phyloP scores from a whole-genome alignment of 441 rosid genomes.

The Euphorbia celastroides region DNA sequence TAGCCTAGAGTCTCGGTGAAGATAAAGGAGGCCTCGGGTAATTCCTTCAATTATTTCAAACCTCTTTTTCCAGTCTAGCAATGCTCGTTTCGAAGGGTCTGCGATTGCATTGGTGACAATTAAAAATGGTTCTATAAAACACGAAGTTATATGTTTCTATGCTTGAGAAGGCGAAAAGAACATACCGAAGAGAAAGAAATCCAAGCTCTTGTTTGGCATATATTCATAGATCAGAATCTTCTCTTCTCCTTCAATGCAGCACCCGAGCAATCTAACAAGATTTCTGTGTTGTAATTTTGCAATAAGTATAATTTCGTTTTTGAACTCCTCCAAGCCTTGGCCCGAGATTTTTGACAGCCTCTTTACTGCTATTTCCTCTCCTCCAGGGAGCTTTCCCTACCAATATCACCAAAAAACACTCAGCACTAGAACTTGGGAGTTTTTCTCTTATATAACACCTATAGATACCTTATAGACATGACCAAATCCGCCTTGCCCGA shows the following conservation, averaged over 20 bases:
- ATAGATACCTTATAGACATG: constrained; percentile 34
- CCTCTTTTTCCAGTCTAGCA: constrained; percentile 14
- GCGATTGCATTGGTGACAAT: neutral
- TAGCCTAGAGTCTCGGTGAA: constrained; percentile 22
- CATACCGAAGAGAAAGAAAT: constrained; percentile 19
- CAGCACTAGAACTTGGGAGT: neutral
- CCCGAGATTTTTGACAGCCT: constrained; percentile 11
- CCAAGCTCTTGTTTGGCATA: constrained; percentile 20
- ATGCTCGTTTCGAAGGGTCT: neutral
- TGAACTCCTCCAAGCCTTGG: constrained; percentile 13
- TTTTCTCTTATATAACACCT: neutral
- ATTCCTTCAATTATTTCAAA: constrained; percentile 11
- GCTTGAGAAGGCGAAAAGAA: neutral
- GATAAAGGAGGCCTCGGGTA: constrained; percentile 22
- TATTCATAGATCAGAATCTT: constrained; percentile 23
- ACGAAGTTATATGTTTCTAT: too few species aligned
- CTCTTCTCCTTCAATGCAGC: constrained; percentile 11
- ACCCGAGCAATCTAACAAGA: constrained; percentile 18
- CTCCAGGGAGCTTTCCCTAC: constrained; percentile 16
- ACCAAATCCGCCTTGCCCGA: constrained; percentile 61
- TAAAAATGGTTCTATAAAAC: too few species aligned
- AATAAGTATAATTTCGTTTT: constrained; percentile 12
- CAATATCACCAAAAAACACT: neutral
- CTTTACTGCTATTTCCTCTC: constrained; percentile 14
- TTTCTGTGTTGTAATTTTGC: constrained; percentile 24